Evolutionary conservation across 2,329 filamentous ascomycete species (phyloP), one percentile per base, ranked within the genome.

Genomic region (Amauroascus verrucosus): DNA sequence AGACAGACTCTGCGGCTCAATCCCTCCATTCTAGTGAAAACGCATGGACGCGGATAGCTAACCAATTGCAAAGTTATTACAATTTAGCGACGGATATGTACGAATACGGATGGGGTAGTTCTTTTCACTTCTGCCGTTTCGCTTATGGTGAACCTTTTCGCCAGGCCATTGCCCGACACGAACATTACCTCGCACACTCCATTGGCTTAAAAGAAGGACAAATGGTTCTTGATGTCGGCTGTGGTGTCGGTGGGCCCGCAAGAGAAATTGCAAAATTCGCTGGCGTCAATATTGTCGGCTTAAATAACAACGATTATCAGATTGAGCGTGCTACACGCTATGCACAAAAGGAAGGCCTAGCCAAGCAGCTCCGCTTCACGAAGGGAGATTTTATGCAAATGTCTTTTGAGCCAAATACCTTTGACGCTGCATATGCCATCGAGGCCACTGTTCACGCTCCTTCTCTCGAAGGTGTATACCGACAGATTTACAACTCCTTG

Each of bases 361-460:
- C 84, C 1, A 71, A 87, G 65, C 88, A 95, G 75, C 75, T 95
- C 61, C 79, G 78, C 58, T 97, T 88, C 64, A 85, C 88, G 66
- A 96, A 97, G 80, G 91, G 90, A 51, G 91, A 97, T 67, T 98
- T 98, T 70, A 97, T 97, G 91, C 88, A 95, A 83, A 95, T 97
- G 88, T 83, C 83, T 20, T 97, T 97, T 76, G 84, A 86, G 45
- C 86, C 93, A 66, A 88, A 94, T 77, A 81, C 77, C 18, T 97
- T 97, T 71, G 93, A 97, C 63, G 89, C 88, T 54, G 88, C 96
- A 51, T 97, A 97, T 67, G 91, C 90, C 51, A 97, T 98, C 62
- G 93, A 98, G 74, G 93, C 93, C 2, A 98, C 93, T 2, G 87
- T 94, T 48, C 93, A 98, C 69, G 93, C 93, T 0, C 93, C 91